phyloP scores from a whole-genome alignment of 176 grass and related monocot genomes.

The Olyra latifolia region DNA sequence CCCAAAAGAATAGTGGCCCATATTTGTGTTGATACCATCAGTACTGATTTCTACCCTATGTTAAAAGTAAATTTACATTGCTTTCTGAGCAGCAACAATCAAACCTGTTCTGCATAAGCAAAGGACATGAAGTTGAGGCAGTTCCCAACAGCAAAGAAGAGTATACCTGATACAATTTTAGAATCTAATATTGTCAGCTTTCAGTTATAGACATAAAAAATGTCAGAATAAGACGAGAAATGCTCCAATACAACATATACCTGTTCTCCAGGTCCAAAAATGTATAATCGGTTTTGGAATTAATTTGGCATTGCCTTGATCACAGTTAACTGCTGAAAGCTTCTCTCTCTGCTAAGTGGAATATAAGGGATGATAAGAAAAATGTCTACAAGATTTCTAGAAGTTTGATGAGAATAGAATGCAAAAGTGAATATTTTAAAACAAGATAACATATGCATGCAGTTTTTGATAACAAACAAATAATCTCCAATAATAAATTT shows the following conservation, averaged over 20 bases:
- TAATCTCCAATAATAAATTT: too few relatives aligned
- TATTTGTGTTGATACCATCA: neutral
- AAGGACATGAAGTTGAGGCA: constrained; percentile 97
- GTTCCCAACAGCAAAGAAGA: constrained; percentile 87
- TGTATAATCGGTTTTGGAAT: constrained; percentile 72
- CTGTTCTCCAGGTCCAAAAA: constrained; percentile 92
- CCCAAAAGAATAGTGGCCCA: neutral
- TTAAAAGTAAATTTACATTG: neutral
- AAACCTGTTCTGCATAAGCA: constrained; percentile 89
- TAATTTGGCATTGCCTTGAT: constrained; percentile 69
- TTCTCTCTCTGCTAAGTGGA: constrained; percentile 76
- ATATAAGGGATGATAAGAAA: neutral
- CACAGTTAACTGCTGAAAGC: constrained; percentile 47
- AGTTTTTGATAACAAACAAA: too few relatives aligned
- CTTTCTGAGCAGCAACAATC: constrained; percentile 16
- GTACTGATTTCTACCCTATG: neutral
- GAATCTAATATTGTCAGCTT: too few relatives aligned
- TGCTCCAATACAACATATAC: constrained; percentile 25
- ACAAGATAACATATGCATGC: too few relatives aligned
- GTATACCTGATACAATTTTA: constrained; percentile 65
- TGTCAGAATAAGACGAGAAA: too few relatives aligned
- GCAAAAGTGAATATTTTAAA: too few relatives aligned
- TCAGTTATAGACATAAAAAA: too few relatives aligned
- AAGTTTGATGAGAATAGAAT: too few relatives aligned
- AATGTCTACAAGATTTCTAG: neutral